phyloP scores from a whole-genome alignment of 495 filamentous ascomycete species.

The Neurospora tetrasperma region DNA sequence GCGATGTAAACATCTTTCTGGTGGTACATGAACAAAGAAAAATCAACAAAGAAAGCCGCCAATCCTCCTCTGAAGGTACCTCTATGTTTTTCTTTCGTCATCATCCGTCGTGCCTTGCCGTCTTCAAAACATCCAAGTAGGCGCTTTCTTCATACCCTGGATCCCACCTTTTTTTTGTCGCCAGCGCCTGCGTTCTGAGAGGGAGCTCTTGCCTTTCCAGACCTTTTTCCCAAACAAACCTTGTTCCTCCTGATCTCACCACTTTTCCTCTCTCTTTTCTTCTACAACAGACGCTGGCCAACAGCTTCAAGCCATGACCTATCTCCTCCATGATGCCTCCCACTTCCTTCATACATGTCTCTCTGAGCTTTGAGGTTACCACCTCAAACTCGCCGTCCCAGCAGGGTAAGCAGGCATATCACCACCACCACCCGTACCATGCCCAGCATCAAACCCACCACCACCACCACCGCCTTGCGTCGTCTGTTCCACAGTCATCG shows the following conservation, averaged over 20 bases:
- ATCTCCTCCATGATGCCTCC: not conserved
- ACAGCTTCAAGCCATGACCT: not conserved
- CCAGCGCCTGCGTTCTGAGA: not conserved
- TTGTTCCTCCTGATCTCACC: no score
- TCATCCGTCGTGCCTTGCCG: no score
- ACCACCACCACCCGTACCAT: not conserved
- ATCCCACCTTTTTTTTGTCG: no score
- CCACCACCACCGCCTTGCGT: not conserved
- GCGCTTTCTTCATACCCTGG: no score
- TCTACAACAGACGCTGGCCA: not conserved
- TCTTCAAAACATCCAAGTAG: no score
- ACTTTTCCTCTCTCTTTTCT: no score
- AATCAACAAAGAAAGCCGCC: not conserved
- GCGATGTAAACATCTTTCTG: not conserved
- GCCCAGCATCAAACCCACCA: not conserved
- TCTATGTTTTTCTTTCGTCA: not conserved
- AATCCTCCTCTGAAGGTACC: no score
- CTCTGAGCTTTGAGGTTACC: no score
- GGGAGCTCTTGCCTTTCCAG: not conserved
- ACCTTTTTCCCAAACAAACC: not conserved
- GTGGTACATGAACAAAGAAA: not conserved
- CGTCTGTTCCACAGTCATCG: not conserved
- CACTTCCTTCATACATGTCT: not conserved
- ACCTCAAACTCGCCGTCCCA: not conserved
- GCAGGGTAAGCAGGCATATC: not conserved